Evolutionary conservation across 768 basidiomycete genomes (phyloP).

Genomic region (Leucocoprinus leucothites): DNA sequence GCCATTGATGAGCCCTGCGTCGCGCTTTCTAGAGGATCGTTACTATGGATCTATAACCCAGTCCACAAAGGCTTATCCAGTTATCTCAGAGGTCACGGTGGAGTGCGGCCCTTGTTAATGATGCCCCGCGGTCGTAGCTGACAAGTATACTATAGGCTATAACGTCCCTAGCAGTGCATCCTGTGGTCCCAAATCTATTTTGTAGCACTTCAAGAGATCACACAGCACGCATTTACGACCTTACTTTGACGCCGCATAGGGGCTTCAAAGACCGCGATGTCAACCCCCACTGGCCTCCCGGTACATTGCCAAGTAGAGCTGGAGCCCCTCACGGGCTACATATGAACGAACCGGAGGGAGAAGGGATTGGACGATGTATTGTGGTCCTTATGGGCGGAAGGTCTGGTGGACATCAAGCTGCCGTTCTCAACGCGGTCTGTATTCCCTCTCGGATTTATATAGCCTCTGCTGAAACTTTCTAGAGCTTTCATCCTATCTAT

Average conservation of each 20-base stretch:
- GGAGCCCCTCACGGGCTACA: slow-evolving; percentile 72
- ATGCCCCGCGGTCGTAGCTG: neutral
- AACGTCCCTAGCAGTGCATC: slow-evolving; percentile 67
- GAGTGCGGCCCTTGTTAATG: slow-evolving; percentile 41
- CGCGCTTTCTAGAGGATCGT: slow-evolving; percentile 49
- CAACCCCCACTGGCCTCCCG: slow-evolving; percentile 62
- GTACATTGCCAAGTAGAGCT: slow-evolving; percentile 45
- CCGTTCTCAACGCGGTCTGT: slow-evolving; percentile 63
- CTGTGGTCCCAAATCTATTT: slow-evolving; percentile 51
- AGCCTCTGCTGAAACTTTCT: neutral
- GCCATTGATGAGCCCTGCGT: slow-evolving; percentile 55
- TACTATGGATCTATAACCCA: slow-evolving; percentile 56
- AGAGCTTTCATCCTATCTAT: slow-evolving; percentile 67
- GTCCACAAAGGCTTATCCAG: slow-evolving; percentile 37
- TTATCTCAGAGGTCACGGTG: slow-evolving; percentile 67
- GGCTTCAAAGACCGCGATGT: slow-evolving; percentile 14
- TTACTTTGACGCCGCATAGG: slow-evolving; percentile 28
- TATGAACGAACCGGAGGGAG: slow-evolving; percentile 56
- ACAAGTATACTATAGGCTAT: slow-evolving; percentile 40
- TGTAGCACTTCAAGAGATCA: slow-evolving; percentile 75
- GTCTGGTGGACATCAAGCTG: slow-evolving; percentile 71
- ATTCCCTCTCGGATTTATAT: slow-evolving; percentile 1
- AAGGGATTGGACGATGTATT: slow-evolving; percentile 61
- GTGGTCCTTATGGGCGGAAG: slow-evolving; percentile 65
- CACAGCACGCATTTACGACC: slow-evolving; percentile 67